Percentiles rank a stretch among this genome's conserved stretches.
Conservation (phyloP, 495 filamentous ascomycete species). For the Barbatosphaeria neglecta region DNA sequence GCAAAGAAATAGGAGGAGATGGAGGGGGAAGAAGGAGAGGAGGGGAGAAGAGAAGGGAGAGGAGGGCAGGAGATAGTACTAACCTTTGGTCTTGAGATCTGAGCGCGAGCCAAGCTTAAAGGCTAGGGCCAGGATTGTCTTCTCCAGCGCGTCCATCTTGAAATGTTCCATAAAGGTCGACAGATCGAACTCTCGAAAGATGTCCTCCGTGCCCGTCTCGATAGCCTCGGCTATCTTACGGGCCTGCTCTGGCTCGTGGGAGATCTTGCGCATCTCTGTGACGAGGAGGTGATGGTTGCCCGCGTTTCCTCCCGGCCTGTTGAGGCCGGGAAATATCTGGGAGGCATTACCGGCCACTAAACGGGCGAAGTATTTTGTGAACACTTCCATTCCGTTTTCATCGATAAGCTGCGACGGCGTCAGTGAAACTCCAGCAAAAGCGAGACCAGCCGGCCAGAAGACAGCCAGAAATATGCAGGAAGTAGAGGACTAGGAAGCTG, state of each 20-base stretch:
- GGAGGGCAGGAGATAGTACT: not conserved
- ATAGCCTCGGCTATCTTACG: slow-evolving; percentile 87
- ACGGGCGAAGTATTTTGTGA: slow-evolving; percentile 81
- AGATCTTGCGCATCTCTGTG: slow-evolving; percentile 75
- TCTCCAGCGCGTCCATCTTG: slow-evolving; percentile 74
- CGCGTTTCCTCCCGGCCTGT: slow-evolving; percentile 56
- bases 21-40: not conserved
- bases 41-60: slow-evolving; percentile 4
- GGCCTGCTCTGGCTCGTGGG: slow-evolving; percentile 66
- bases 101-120: slow-evolving; percentile 68
- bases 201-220: slow-evolving; percentile 68
- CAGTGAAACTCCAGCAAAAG: not conserved
- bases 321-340: slow-evolving; percentile 70
- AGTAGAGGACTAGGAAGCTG: slow-evolving; percentile 5
- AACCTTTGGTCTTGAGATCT: slow-evolving; percentile 85
- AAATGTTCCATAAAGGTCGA: slow-evolving; percentile 90
- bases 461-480: too few species aligned
- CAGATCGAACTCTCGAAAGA: slow-evolving; percentile 89
- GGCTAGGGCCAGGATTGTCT: slow-evolving; percentile 78
- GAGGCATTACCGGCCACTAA: slow-evolving; percentile 73
- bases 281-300: slow-evolving; percentile 73
- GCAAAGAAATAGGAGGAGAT: too few species aligned
- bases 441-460: slow-evolving; percentile 6
- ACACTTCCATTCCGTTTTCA: slow-evolving; percentile 96
- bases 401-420: slow-evolving; percentile 59